Percentiles rank a stretch among this genome's conserved stretches.
Evolutionary conservation across 2,329 filamentous ascomycete genomes (phyloP).

Genomic region (Nannizziopsis arthrosporioides): DNA sequence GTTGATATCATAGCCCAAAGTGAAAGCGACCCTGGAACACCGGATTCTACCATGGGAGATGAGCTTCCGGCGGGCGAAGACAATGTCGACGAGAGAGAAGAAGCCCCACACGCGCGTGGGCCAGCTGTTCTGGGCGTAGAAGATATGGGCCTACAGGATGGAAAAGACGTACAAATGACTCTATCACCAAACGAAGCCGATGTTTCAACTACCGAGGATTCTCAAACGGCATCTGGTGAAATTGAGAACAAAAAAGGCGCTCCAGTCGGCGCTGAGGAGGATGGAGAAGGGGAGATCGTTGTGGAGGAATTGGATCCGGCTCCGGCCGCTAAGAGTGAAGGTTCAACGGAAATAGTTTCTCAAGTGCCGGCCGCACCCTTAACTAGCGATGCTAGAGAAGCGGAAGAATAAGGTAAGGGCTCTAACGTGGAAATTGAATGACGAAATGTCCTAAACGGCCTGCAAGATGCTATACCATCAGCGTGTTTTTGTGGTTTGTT

Average conservation of each 20-base stretch:
- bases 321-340: not conserved
- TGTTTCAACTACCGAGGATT: conserved; percentile 14
- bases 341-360: not conserved
- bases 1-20: conserved; percentile 19
- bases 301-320: conserved; percentile 22
- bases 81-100: conserved; percentile 32
- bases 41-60: conserved; percentile 17
- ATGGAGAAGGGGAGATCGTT: conserved; percentile 30
- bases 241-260: conserved; percentile 13
- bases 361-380: not conserved
- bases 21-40: conserved; percentile 31
- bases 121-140: conserved; percentile 74
- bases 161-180: conserved; percentile 35
- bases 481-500: too few species aligned
- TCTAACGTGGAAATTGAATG: not conserved
- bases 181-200: conserved; percentile 19
- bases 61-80: conserved; percentile 26
- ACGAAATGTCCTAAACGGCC: not conserved
- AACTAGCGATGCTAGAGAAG: not conserved
- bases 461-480: too few species aligned
- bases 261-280: conserved; percentile 12
- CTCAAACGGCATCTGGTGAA: conserved; percentile 5
- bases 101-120: conserved; percentile 65
- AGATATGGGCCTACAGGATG: conserved; percentile 67
- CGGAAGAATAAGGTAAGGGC: not conserved